These are phyloP conservation scores for Fusarium sp. DNA, from an alignment of 2,329 filamentous ascomycete species.

Conservation along the genomic window DNA sequence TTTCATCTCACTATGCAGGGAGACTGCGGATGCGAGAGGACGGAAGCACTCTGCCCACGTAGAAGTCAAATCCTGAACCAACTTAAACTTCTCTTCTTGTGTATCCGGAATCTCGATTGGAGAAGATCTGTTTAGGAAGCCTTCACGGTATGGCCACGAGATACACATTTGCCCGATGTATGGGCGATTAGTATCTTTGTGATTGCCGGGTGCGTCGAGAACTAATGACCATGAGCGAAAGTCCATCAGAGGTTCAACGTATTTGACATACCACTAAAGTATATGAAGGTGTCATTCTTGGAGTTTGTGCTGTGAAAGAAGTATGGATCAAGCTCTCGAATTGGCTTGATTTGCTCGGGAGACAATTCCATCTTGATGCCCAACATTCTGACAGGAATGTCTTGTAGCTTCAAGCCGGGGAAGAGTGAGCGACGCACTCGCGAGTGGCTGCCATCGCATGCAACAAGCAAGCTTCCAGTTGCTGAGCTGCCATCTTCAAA, in stretches of 20 bases:
- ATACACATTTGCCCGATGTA: conserved; percentile 64
- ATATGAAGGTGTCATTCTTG: conserved; percentile 63
- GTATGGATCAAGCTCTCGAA: conserved; percentile 63
- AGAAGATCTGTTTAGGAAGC: conserved; percentile 49
- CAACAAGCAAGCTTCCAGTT: conserved; percentile 60
- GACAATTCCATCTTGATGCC: conserved; percentile 60
- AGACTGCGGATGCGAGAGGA: conserved; percentile 56
- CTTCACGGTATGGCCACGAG: conserved; percentile 61
- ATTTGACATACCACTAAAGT: conserved; percentile 60
- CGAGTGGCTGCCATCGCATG: conserved; percentile 64
- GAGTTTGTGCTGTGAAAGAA: conserved; percentile 68
- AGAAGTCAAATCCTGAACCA: conserved; percentile 59
- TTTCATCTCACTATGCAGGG: conserved; percentile 57
- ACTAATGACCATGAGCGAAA: conserved; percentile 47
- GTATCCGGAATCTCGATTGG: conserved; percentile 56
- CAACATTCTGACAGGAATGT: conserved; percentile 62
- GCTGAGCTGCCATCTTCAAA: conserved; percentile 61
- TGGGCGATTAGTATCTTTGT: conserved; percentile 47
- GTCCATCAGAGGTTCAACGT: too few relatives aligned
- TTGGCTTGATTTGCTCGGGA: conserved; percentile 55
- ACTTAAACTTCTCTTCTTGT: conserved; percentile 53
- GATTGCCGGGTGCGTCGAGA: conserved; percentile 62
- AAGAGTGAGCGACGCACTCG: conserved; percentile 56
- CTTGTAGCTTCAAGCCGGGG: conserved; percentile 51
- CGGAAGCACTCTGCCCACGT: conserved; percentile 65